A percentile compares a stretch with the other conserved stretches of the same genome.
phyloP scores from a whole-genome alignment of 139 green algal species.

The Yamagishiella unicocca region DNA sequence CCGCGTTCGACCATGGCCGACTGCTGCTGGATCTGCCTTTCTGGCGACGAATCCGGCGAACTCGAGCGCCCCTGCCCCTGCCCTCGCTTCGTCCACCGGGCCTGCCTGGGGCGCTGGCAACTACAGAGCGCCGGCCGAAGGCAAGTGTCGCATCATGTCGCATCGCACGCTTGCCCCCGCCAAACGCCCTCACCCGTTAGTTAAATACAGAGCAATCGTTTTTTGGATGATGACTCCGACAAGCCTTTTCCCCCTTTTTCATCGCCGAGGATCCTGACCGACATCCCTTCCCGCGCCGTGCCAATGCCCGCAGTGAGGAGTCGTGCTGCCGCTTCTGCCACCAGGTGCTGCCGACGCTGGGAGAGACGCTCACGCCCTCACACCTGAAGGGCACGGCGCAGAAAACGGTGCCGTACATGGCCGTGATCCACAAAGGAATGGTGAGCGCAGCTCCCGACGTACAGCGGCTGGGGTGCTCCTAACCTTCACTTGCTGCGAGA shows the following conservation, averaged over 20 bases:
- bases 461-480: too few species aligned
- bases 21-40: slow-evolving; percentile 30
- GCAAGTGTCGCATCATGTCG: too few species aligned
- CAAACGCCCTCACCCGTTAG: not conserved
- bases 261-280: not conserved
- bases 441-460: not conserved
- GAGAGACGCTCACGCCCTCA: not conserved
- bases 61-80: slow-evolving; percentile 19
- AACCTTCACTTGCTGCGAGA: too few species aligned
- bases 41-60: not conserved
- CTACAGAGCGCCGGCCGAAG: not conserved
- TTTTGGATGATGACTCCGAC: not conserved
- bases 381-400: not conserved
- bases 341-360: not conserved
- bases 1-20: not conserved
- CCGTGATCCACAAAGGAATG: not conserved
- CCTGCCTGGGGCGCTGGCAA: slow-evolving; percentile 21
- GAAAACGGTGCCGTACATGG: not conserved
- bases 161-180: too few species aligned
- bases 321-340: slow-evolving; percentile 22
- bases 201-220: not conserved
- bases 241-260: too few species aligned
- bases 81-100: slow-evolving; percentile 3
- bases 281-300: not conserved
- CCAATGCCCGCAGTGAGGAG: slow-evolving; percentile 17